A percentile compares a stretch with the other conserved stretches of the same genome.
These are phyloP conservation scores for Candida pseudofarinosa DNA, from an alignment of 805 yeast species.

Conservation along the genomic window DNA sequence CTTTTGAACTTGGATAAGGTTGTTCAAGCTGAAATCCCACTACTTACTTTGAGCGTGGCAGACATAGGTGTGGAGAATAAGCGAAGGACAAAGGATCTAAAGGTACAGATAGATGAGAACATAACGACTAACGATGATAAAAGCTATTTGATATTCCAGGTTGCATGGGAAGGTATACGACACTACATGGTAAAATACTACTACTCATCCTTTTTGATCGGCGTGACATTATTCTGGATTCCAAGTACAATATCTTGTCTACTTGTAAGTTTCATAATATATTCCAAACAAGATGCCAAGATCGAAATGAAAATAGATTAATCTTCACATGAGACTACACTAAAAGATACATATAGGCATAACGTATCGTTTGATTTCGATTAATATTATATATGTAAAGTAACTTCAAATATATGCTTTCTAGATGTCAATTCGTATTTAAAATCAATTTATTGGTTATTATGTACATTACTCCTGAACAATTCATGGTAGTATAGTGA, in stretches of 20 bases:
- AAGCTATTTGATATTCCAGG: slow-evolving; percentile 18
- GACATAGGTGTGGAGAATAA: not conserved
- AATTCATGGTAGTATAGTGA: too few relatives aligned
- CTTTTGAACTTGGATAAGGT: slow-evolving; percentile 14
- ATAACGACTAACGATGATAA: slow-evolving; percentile 14
- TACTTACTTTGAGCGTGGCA: not conserved
- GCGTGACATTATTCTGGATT: slow-evolving; percentile 36
- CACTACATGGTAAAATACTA: slow-evolving; percentile 36
- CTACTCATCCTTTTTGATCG: slow-evolving; percentile 27
- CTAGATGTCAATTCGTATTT: too few relatives aligned
- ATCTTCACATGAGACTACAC: too few relatives aligned
- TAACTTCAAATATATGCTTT: too few relatives aligned
- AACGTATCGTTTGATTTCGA: too few relatives aligned
- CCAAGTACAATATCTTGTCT: slow-evolving; percentile 28
- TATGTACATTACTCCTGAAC: too few relatives aligned
- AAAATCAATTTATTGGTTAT: too few relatives aligned
- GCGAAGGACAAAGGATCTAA: not conserved
- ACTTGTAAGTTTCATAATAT: slow-evolving; percentile 19
- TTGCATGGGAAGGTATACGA: slow-evolving; percentile 41
- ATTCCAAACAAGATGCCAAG: slow-evolving; percentile 9
- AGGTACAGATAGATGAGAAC: slow-evolving; percentile 1
- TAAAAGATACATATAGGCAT: too few relatives aligned
- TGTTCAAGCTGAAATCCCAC: slow-evolving; percentile 6
- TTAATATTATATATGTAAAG: too few relatives aligned
- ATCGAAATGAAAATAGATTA: slow-evolving; percentile 1